Percentiles rank a stretch among this genome's conserved stretches.
These are phyloP conservation scores for Polyporus arcularius DNA, from an alignment of 768 basidiomycete genomes.

Conservation along the genomic window DNA sequence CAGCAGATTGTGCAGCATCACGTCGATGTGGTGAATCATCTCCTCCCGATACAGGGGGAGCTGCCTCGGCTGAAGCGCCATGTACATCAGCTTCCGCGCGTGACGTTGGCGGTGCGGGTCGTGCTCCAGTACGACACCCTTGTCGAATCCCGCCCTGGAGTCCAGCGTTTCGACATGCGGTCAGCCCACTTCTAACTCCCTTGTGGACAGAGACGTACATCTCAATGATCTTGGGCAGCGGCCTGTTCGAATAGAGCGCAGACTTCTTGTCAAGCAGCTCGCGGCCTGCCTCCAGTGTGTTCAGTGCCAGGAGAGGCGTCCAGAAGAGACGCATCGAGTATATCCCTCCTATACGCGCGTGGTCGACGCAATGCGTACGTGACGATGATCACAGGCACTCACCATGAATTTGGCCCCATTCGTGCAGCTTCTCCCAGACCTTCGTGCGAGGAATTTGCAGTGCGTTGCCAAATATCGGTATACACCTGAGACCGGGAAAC, in stretches of 20 bases:
- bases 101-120: constrained; percentile 2
- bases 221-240: constrained; percentile 10
- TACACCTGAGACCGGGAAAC: constrained; percentile 5
- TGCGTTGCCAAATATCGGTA: constrained; percentile 5
- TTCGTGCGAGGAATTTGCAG: constrained; percentile 7
- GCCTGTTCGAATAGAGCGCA: constrained; percentile 29
- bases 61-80: neutral
- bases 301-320: constrained; percentile 29
- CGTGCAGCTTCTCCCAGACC: constrained; percentile 10
- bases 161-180: no score
- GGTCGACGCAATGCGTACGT: neutral
- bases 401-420: constrained; percentile 9
- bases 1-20: constrained; percentile 5
- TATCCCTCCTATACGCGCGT: neutral
- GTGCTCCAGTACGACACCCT: constrained; percentile 10
- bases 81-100: constrained; percentile 6
- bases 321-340: constrained; percentile 26
- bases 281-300: constrained; percentile 26
- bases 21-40: neutral
- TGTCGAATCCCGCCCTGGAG: constrained; percentile 8
- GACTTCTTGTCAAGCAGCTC: constrained; percentile 33
- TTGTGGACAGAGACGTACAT: neutral
- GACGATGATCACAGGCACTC: neutral
- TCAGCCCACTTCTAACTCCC: no score
- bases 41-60: neutral